Evolutionary conservation across 352 stramenopile species (phyloP), one percentile per base, ranked within the genome.

Genomic region (Phytophthora parvispora): DNA sequence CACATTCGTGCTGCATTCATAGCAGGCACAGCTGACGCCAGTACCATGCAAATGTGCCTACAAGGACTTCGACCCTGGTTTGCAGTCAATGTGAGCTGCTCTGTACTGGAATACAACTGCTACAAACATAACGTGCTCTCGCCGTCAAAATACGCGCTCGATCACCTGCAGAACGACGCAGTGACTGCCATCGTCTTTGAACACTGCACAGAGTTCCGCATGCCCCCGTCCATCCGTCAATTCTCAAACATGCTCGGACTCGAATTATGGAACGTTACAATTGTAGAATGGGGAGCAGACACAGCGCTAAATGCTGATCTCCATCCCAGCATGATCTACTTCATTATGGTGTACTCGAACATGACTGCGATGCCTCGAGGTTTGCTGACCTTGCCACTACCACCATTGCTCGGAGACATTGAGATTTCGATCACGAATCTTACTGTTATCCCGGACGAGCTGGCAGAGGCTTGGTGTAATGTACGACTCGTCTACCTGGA

Each of bases 221-320:
- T 91, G 53, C 75, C 83, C 8, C n/a, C 58, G 13, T 54, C 56
- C 1, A 60, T 91, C 18, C 58, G 48, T 4, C 34, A 31, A 1
- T 91, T 87, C 48, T 59, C 20, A 7, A 87, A 91, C 24, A 42
- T 91, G 5, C 55, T 89, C 2, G 77, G 77, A 15, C 40, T 91
- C 47, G 81, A 91, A 22, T 66, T 89, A 2, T 91, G 73, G 67
- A 91, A 91, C 50, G 80, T 78, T 12, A 85, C 83, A 2, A 58
- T 90, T 0, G 25, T 59, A 0, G 62, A 77, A 22, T 91, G 83
- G 81, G 58, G 54, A 0, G 22, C 15, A 0, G 66, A 86, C 0
- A 75, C 80, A 4, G 75, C 72, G 15, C 58, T 90, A 38, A 82
- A 77, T 10, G 64, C 60, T 8, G 25, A 55, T 0, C 57, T 72